Base-by-base conservation (phyloP, 441 rosid genomes). In the Populus hybrid region DNA sequence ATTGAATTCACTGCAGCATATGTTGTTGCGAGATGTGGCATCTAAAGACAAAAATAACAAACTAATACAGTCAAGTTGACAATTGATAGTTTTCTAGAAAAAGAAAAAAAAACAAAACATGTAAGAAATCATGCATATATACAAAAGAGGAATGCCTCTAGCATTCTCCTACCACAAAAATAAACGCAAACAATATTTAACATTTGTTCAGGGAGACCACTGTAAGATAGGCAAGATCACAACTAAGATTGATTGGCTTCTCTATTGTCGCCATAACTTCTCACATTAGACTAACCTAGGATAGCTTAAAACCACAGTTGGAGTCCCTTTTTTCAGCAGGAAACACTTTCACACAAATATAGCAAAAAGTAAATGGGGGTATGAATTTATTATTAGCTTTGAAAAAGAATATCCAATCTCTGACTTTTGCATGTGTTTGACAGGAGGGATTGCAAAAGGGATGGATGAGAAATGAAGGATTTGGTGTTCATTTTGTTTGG, bases 21-120 rank as follows among this genome's bases (percentile, higher is more conserved):
- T 59, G 91, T 95, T 77, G 99, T 92, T 78, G 98, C 96, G 74
- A 95, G 94, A 84, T 93, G 98, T 78, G 99, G 97, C 94, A 95
- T 83, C 99, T 95, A 89, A 78, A 59, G 71, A 80, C 76, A 69
- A 29, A 84, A 64, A 73, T 35, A 18, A 23, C 12, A 71, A 65
- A 16, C 71, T 74, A 82, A 72, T 38, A 11, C 66, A 23, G 71
- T 33, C 71, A 68, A 3, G 9, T 28, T 3, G 29, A 23, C n/a
- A 59, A 56, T 6, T 23, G 10, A 9, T 10, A 66, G 31, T 61
- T 69, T n/a, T 11, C 40, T 4, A 59, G 6, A n/a, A 4, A 33
- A 50, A 33, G 16, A 29, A 29, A 5, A 63, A 68, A 16, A 3
- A 38, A 35, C 59, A 24, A 7, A 56, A 9, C 21, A 29, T 11